phyloP scores from a whole-genome alignment of 345 rosid species.

The Cardamine resedifolia region DNA sequence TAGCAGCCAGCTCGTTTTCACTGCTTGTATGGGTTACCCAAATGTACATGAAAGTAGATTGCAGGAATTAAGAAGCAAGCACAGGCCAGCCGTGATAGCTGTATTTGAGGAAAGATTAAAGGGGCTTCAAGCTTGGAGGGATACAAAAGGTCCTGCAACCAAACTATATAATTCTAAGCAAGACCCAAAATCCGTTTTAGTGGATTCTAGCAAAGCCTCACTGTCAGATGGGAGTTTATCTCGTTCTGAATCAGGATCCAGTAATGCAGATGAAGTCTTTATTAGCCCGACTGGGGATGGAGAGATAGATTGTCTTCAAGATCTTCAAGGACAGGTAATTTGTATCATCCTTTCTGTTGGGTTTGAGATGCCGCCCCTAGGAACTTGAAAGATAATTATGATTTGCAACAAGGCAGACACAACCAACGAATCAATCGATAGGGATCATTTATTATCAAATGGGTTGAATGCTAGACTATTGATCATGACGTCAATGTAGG shows the following conservation, averaged over 20 bases:
- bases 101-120: conserved; percentile 82
- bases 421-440: not conserved
- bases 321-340: conserved; percentile 90
- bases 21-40: conserved; percentile 98
- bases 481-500: not conserved
- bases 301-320: conserved; percentile 66
- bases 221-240: conserved; percentile 60
- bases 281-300: conserved; percentile 60
- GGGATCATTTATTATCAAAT: not conserved
- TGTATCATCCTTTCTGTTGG: conserved; percentile 20
- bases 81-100: conserved; percentile 71
- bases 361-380: conserved; percentile 1
- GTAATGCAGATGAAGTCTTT: conserved; percentile 66
- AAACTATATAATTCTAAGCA: conserved; percentile 74
- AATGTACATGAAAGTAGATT: conserved; percentile 74
- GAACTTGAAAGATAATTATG: not conserved
- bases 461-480: not conserved
- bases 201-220: conserved; percentile 48
- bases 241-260: conserved; percentile 69
- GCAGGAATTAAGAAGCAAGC: conserved; percentile 77
- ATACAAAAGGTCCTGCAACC: conserved; percentile 68
- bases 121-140: conserved; percentile 90
- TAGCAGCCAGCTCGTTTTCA: conserved; percentile 96
- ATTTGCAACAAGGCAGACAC: not conserved
- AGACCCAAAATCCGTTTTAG: conserved; percentile 65